Evolutionary conservation across 2,329 filamentous ascomycete species (phyloP).

Genomic region (Sphaerostilbella broomeana): DNA sequence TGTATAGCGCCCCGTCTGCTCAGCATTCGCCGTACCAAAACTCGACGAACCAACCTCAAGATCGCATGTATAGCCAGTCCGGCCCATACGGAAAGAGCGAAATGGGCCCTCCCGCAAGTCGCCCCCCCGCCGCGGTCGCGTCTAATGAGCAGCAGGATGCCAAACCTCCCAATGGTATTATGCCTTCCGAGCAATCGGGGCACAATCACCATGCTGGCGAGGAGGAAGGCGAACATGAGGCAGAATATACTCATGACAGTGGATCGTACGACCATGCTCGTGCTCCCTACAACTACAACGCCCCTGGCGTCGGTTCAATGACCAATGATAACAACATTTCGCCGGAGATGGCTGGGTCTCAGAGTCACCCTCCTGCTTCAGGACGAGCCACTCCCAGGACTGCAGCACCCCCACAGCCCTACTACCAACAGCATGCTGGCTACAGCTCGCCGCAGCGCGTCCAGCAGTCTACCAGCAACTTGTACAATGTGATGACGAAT

Average conservation of each 20-base stretch:
- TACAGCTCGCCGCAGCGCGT: constrained; percentile 76
- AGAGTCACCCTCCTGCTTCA: constrained; percentile 69
- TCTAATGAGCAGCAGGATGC: constrained; percentile 58
- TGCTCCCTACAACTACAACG: constrained; percentile 70
- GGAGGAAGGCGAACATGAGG: constrained; percentile 64
- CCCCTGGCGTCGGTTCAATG: constrained; percentile 58
- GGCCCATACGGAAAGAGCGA: constrained; percentile 72
- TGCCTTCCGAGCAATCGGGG: constrained; percentile 43
- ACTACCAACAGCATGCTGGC: constrained; percentile 60
- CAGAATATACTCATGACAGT: constrained; percentile 83
- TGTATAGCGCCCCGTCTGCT: constrained; percentile 66
- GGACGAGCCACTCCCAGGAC: constrained; percentile 83
- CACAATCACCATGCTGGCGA: constrained; percentile 57
- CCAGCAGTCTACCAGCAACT: constrained; percentile 63
- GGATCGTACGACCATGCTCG: constrained; percentile 67
- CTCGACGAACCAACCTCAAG: constrained; percentile 51
- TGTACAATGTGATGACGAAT: constrained; percentile 86
- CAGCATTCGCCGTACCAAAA: constrained; percentile 69
- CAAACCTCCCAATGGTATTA: constrained; percentile 60
- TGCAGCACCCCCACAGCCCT: constrained; percentile 61
- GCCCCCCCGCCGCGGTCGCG: constrained; percentile 50
- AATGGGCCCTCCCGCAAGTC: constrained; percentile 73
- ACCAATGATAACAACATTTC: constrained; percentile 72
- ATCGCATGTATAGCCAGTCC: constrained; percentile 62
- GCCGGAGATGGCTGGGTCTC: constrained; percentile 76